Conservation (phyloP, 1,284 basidiomycete genomes). For the Vanrija sp. region DNA sequence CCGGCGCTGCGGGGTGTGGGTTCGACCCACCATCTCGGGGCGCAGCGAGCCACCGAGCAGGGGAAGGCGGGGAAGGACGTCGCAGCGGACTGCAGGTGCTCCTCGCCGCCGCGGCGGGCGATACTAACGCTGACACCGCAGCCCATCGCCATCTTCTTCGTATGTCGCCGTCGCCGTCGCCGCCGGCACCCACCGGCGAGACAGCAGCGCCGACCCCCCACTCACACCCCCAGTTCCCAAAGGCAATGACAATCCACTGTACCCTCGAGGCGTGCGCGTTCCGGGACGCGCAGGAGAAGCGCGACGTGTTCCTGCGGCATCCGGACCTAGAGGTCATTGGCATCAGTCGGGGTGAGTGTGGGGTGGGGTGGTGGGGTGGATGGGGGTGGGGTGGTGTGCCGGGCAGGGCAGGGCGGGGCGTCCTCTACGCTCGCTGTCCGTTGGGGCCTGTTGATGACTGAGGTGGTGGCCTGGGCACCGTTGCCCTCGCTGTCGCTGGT, state of each 20-base stretch:
- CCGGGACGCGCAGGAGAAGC: constrained; percentile 65
- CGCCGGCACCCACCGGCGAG: constrained; percentile 53
- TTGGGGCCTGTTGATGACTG: too few species aligned
- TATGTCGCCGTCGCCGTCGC: constrained; percentile 63
- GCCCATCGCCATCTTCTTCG: constrained; percentile 67
- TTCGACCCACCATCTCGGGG: too few species aligned
- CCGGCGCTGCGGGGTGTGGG: not conserved
- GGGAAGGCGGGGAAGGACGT: too few species aligned
- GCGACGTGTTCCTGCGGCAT: constrained; percentile 61
- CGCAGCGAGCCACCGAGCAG: too few species aligned
- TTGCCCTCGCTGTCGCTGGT: too few species aligned
- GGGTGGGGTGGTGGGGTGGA: not conserved
- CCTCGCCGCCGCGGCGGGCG: not conserved
- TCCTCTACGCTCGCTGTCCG: too few species aligned
- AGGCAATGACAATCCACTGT: constrained; percentile 62
- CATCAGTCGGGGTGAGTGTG: constrained; percentile 53
- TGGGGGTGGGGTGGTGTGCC: too few species aligned
- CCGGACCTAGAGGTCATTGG: constrained; percentile 62
- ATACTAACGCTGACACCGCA: constrained; percentile 25
- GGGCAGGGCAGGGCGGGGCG: not conserved
- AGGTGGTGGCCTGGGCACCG: too few species aligned
- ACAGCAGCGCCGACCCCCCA: not conserved
- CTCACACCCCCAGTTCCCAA: constrained; percentile 25
- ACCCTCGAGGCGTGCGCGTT: constrained; percentile 74
- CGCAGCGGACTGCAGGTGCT: not conserved